A percentile compares a stretch with the other conserved stretches of the same genome.
Evolutionary conservation across 2,329 filamentous ascomycete genomes (phyloP).

Genomic region (Ceratocystis cubensis): DNA sequence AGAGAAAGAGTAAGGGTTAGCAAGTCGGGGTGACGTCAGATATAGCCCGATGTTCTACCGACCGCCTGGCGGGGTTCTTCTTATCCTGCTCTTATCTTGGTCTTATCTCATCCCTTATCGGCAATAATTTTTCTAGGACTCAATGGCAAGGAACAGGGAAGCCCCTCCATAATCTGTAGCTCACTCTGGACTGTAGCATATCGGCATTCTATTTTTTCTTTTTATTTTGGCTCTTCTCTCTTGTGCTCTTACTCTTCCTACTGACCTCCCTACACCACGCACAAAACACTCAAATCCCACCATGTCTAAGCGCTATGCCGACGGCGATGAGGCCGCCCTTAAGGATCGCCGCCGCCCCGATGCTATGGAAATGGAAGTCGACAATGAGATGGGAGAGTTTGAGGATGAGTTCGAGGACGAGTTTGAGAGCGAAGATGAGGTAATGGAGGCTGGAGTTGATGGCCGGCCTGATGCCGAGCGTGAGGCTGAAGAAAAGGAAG

Average conservation of each 20-base stretch:
- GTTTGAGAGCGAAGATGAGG: constrained; percentile 79
- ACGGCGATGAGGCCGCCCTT: constrained; percentile 37
- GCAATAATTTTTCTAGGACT: constrained; percentile 13
- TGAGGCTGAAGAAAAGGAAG: constrained; percentile 74
- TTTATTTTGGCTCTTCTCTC: not conserved
- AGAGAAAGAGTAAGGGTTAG: not conserved
- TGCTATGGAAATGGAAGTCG: constrained; percentile 52
- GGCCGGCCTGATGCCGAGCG: constrained; percentile 83
- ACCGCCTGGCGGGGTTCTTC: not conserved
- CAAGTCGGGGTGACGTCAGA: not conserved
- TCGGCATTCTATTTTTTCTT: not conserved
- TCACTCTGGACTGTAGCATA: not conserved
- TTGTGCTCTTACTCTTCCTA: not conserved
- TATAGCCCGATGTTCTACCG: not conserved
- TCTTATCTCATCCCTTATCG: constrained; percentile 9
- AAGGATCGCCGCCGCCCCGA: constrained; percentile 51
- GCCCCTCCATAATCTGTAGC: not conserved
- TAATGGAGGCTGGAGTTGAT: constrained; percentile 87
- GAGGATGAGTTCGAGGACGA: constrained; percentile 93
- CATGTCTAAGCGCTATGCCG: constrained; percentile 51
- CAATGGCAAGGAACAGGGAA: not conserved
- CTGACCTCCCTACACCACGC: not conserved
- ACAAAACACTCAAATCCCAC: constrained; percentile 9
- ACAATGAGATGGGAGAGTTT: constrained; percentile 62
- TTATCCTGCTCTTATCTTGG: not conserved